Evolutionary conservation across 2,329 filamentous ascomycete species (phyloP).

Genomic region (Kalmusia sp.): DNA sequence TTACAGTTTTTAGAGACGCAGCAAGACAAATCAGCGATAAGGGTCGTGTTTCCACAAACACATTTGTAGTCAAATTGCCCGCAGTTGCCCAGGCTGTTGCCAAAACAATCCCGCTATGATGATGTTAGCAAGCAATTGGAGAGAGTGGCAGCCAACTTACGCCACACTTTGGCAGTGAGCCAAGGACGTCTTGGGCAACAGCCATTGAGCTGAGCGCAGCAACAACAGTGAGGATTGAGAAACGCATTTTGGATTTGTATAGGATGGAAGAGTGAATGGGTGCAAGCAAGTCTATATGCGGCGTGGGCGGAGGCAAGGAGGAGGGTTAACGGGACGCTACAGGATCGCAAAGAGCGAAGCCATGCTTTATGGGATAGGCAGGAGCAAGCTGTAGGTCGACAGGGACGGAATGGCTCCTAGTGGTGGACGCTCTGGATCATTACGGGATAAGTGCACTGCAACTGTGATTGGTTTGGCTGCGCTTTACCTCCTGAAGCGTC

Average conservation of each 20-base stretch:
- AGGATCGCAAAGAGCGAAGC: background rate
- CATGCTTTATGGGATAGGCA: conserved; percentile 5
- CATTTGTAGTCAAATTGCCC: conserved; percentile 48
- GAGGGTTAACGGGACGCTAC: background rate
- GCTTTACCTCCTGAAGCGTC: background rate
- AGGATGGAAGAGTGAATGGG: background rate
- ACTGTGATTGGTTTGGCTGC: background rate
- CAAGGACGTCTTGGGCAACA: conserved; percentile 26
- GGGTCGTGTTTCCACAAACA: conserved; percentile 48
- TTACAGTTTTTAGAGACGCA: conserved; percentile 48
- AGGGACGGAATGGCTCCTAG: conserved; percentile 6
- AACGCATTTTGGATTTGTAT: conserved; percentile 27
- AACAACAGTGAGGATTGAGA: conserved; percentile 23
- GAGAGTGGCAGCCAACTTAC: conserved; percentile 20
- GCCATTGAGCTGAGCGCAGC: conserved; percentile 29
- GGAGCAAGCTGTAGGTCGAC: conserved; percentile 9
- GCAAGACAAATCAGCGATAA: conserved; percentile 49
- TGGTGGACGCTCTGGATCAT: conserved; percentile 6
- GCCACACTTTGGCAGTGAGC: conserved; percentile 33
- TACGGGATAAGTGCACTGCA: background rate
- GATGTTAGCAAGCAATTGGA: conserved; percentile 5
- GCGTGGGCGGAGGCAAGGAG: background rate
- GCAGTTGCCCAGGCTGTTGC: conserved; percentile 47
- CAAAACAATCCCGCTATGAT: conserved; percentile 43
- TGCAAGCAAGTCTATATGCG: background rate